These are phyloP conservation scores for Penicillium chermesinum DNA, from an alignment of 495 filamentous ascomycete genomes.

Conservation along the genomic window DNA sequence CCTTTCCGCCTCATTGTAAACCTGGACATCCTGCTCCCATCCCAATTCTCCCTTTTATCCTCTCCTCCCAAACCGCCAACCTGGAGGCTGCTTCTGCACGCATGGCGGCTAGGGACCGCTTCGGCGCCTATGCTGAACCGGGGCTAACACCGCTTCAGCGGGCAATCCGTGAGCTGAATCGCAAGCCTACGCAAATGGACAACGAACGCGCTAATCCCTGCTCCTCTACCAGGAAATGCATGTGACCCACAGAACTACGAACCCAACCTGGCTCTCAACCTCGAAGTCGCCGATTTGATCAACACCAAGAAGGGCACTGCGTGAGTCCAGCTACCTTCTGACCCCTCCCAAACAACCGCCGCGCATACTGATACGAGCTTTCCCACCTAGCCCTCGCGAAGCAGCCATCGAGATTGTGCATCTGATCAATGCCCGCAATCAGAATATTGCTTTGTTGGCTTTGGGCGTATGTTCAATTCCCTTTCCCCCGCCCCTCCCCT, in stretches of 20 bases:
- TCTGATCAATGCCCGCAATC: constrained; percentile 92
- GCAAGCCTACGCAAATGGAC: background rate
- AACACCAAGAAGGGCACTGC: constrained; percentile 97
- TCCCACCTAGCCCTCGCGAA: constrained; percentile 67
- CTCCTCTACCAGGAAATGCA: constrained; percentile 59
- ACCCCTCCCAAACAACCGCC: background rate
- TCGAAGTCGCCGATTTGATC: constrained; percentile 94
- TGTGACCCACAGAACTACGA: constrained; percentile 96
- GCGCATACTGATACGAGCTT: constrained; percentile 14
- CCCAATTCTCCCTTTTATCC: constrained; percentile 6
- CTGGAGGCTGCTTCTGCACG: constrained; percentile 95
- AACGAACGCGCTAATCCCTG: constrained; percentile 1
- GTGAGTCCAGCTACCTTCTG: constrained; percentile 38
- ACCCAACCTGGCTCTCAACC: constrained; percentile 90
- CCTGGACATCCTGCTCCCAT: background rate
- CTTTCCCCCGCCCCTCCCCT: background rate
- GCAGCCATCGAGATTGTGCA: constrained; percentile 90
- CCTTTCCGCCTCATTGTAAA: constrained; percentile 8
- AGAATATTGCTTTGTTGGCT: constrained; percentile 87
- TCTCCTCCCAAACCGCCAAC: constrained; percentile 25
- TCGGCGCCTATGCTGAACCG: constrained; percentile 73
- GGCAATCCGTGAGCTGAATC: constrained; percentile 66
- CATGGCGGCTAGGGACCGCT: constrained; percentile 93
- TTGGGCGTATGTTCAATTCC: constrained; percentile 57
- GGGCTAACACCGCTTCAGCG: constrained; percentile 82